A percentile compares a stretch with the other conserved stretches of the same genome.
phyloP scores from a whole-genome alignment of 179 eudicot species.

The Camellia oleifera region DNA sequence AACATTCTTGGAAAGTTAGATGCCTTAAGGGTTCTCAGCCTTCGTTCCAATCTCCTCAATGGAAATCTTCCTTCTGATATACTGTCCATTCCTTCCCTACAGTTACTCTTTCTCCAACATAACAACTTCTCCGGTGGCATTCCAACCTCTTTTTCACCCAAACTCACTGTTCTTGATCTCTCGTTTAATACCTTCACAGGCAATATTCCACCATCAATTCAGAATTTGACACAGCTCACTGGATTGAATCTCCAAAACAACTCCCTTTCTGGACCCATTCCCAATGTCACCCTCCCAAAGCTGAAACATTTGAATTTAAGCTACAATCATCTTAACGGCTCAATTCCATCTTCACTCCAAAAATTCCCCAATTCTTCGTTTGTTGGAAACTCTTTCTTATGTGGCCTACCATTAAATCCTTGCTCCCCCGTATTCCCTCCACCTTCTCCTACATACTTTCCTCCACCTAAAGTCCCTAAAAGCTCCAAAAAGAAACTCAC shows the following conservation, averaged over 20 bases:
- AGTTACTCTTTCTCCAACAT: slow-evolving; percentile 38
- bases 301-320: slow-evolving; percentile 46
- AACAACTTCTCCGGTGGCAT: slow-evolving; percentile 47
- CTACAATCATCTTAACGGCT: slow-evolving; percentile 45
- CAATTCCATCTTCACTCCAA: slow-evolving; percentile 41
- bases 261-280: slow-evolving; percentile 47
- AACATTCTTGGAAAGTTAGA: slow-evolving; percentile 26
- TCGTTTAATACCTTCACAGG: slow-evolving; percentile 45
- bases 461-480: slow-evolving; percentile 14
- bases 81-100: slow-evolving; percentile 45
- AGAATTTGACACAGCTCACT: slow-evolving; percentile 39
- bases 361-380: slow-evolving; percentile 45
- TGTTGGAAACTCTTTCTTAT: slow-evolving; percentile 38
- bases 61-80: slow-evolving; percentile 41
- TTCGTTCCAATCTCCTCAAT: slow-evolving; percentile 28
- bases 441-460: slow-evolving; percentile 24
- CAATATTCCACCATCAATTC: slow-evolving; percentile 30
- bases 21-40: slow-evolving; percentile 17
- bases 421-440: slow-evolving; percentile 36
- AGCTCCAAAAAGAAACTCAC: slow-evolving; percentile 38
- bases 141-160: slow-evolving; percentile 35
- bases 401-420: slow-evolving; percentile 43
- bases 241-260: slow-evolving; percentile 46
- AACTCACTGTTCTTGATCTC: slow-evolving; percentile 38
- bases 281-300: slow-evolving; percentile 29